Evolutionary conservation across 2,329 filamentous ascomycete genomes (phyloP), one percentile per base, ranked within the genome.

Genomic region (Acephala macrosclerotiorum): DNA sequence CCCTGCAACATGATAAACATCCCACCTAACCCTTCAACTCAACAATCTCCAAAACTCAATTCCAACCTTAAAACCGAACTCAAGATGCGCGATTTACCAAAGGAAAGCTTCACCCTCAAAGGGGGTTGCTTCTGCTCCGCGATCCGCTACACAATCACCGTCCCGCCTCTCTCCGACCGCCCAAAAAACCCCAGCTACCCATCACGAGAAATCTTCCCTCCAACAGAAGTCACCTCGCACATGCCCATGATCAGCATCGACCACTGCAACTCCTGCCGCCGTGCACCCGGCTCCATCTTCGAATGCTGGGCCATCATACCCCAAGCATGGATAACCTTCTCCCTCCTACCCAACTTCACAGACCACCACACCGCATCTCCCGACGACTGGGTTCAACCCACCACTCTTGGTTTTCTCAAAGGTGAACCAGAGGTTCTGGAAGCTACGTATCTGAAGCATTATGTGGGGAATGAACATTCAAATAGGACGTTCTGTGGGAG

Each of bases 41-140:
- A 42, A 42, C 22, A 9, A 49, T 18, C 22, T 5, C 25, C 29
- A 14, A 29, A 29, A 53, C 20, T 49, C 22, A 53, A 8, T 33
- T 18, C 22, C 49, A 29, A n/a, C 26, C 22, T 29, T 3, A n/a
- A 29, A 29, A 53, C 3, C 55, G 20, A 25, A 36, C 14, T 33
- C 55, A 57, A 57, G 14, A 57, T 57, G 55, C 35, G 60, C 3
- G 16, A 56, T n/a, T 63, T 71, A 9, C 63, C 64, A 45, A 47
- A 45, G 53, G 53, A 40, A 1, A 64, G 71, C 9, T 63, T 72
- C n/a, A 68, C 65, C 16, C 64, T 76, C 8, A 68, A 57, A 1
- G 75, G 74, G 18, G 73, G 74, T 22, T 76, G 75, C 61, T 74
- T 72, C 63, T 76, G 73, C 68, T 67, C 68, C 53, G 69, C 73